Base-by-base conservation (phyloP, 169 alveolate species). In the Babesia ovata region DNA sequence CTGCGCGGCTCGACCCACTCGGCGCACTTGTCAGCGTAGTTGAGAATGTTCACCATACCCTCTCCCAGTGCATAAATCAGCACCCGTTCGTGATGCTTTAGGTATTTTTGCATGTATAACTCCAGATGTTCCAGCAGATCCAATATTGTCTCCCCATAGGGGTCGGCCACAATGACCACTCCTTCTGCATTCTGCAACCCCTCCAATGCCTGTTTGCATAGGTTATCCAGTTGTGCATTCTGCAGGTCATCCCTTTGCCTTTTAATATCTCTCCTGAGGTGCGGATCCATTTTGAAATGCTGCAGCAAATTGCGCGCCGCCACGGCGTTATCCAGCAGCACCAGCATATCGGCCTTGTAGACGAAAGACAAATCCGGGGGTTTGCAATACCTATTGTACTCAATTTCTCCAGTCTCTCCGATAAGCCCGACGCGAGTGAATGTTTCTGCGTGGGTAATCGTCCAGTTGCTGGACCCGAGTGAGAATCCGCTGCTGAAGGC, bases 401-500 rank as follows among this genome's bases (percentile, higher is more conserved):
- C 28, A 6, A 28, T 33, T 29, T 71, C 59, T n/a, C 70, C 70
- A 11, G 73, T 60, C 14, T 71, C 75, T 26, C 79, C 79, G 9
- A 81, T 29, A 7, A 71, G 19, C 29, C 66, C 75, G 12, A 81
- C n/a, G 16, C 56, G 29, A 39, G 53, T 61, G 19, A 7, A 39
- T 2, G 62, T 54, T 26, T 81, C 54, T 12, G 54, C 60, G 67
- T 74, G 84, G 28, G 33, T 74, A 13, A 81, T 33, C 2, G 48
- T 29, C 70, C 79, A 81, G 63, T 81, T 81, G 58, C 70, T 22
- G 6, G 81, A 63, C n/a, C 88, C 88, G 42, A 81, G 53, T 16
- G 54, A 42, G 72, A 52, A 81, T 12, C 88, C 88, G 57, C 84
- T 81, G 67, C 78, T 58, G 66, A 16, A 60, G 9, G 70, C 85